phyloP scores from a whole-genome alignment of 1,139 yeast genomes.

The Suhomyces ambrosiae region DNA sequence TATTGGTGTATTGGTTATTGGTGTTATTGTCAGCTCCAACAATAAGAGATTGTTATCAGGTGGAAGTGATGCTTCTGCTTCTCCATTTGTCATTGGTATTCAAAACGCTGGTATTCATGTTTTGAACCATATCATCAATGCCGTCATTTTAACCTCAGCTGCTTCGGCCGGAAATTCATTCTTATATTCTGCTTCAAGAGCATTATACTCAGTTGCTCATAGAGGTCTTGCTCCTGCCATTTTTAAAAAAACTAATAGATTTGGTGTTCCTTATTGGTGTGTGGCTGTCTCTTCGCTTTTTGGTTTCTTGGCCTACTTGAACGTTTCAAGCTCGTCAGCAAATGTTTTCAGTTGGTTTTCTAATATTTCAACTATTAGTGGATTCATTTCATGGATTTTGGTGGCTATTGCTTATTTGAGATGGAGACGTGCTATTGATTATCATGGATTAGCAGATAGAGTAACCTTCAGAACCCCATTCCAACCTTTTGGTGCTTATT shows the following conservation, averaged over 20 bases:
- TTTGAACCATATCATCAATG: constrained; percentile 68
- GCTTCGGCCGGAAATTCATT: constrained; percentile 76
- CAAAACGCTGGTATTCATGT: constrained; percentile 61
- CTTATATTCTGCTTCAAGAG: constrained; percentile 70
- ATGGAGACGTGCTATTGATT: constrained; percentile 55
- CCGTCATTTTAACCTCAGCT: constrained; percentile 66
- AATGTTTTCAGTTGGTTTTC: constrained; percentile 67
- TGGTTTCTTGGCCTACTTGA: constrained; percentile 64
- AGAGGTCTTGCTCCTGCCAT: constrained; percentile 65
- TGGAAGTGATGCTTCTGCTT: constrained; percentile 46
- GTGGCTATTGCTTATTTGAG: constrained; percentile 49
- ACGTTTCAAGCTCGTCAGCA: constrained; percentile 54
- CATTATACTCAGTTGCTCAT: constrained; percentile 61
- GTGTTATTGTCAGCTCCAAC: constrained; percentile 44
- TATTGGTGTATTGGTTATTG: constrained; percentile 48
- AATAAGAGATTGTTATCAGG: constrained; percentile 37
- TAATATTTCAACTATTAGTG: constrained; percentile 70
- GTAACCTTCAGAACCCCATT: constrained; percentile 51
- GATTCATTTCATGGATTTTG: constrained; percentile 67
- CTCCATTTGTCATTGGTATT: constrained; percentile 53
- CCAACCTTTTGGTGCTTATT: constrained; percentile 54
- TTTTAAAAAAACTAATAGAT: constrained; percentile 55
- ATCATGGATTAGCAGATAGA: constrained; percentile 44
- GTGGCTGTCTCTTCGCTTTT: constrained; percentile 46
- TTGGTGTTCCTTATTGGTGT: constrained; percentile 63